These are phyloP conservation scores for Evernia prunastri DNA, from an alignment of 495 filamentous ascomycete genomes.

Conservation along the genomic window DNA sequence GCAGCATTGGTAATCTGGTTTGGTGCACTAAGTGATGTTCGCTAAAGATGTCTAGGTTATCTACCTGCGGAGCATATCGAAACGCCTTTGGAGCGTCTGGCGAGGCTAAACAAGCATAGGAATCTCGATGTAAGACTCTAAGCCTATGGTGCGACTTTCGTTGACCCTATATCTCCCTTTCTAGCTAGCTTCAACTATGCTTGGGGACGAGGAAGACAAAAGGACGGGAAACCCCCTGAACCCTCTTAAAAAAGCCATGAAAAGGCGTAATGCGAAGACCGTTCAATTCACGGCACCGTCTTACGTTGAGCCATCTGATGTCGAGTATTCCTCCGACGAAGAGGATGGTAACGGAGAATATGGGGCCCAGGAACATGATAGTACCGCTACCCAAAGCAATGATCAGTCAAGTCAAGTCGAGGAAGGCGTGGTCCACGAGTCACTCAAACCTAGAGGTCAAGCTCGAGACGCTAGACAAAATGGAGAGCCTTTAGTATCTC, in stretches of 20 bases:
- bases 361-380: slow-evolving; percentile 33
- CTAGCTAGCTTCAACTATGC: slow-evolving; percentile 87
- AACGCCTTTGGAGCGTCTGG: slow-evolving; percentile 90
- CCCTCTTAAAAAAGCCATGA: slow-evolving; percentile 82
- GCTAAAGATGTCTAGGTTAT: slow-evolving; percentile 58
- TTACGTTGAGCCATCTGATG: slow-evolving; percentile 84
- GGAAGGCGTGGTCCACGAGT: slow-evolving; percentile 43
- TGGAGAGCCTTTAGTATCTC: slow-evolving; percentile 11
- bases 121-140: slow-evolving; percentile 79
- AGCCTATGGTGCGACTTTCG: not conserved
- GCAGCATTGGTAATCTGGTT: slow-evolving; percentile 72
- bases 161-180: slow-evolving; percentile 9
- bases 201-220: slow-evolving; percentile 54
- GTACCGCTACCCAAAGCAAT: slow-evolving; percentile 28
- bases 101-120: slow-evolving; percentile 91
- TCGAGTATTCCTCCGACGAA: slow-evolving; percentile 86
- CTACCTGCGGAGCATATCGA: slow-evolving; percentile 97
- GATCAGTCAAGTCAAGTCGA: slow-evolving; percentile 26
- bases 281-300: slow-evolving; percentile 83
- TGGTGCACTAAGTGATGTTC: slow-evolving; percentile 11
- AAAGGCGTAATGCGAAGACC: slow-evolving; percentile 77
- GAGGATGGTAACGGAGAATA: slow-evolving; percentile 54
- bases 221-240: slow-evolving; percentile 84
- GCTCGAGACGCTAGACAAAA: slow-evolving; percentile 15
- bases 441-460: slow-evolving; percentile 35